These are phyloP conservation scores for Chrysanthemum makinoi DNA, from an alignment of 129 eudicot genomes.

Conservation along the genomic window DNA sequence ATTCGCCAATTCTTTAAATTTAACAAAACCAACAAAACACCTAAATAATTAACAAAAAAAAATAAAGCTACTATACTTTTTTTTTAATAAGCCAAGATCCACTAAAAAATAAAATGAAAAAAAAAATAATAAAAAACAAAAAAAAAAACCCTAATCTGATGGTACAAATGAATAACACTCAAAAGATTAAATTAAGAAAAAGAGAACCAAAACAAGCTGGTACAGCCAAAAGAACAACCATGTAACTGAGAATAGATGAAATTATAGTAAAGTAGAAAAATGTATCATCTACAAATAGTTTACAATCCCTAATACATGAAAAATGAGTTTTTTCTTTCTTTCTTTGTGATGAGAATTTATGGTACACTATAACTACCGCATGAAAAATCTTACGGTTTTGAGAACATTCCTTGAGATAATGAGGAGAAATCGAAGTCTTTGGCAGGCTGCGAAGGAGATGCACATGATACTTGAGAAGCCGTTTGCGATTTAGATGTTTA, in stretches of 20 bases:
- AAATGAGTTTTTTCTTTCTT: slow-evolving; percentile 20
- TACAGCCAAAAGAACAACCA: slow-evolving; percentile 17
- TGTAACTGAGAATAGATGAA: slow-evolving; percentile 23
- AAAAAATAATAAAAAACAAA: too few relatives aligned
- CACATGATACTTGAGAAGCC: slow-evolving; percentile 47
- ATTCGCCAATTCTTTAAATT: too few relatives aligned
- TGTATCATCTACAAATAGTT: slow-evolving; percentile 55
- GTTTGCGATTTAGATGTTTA: slow-evolving; percentile 45
- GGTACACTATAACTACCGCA: slow-evolving; percentile 32
- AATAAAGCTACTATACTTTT: too few relatives aligned
- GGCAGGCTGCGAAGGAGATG: slow-evolving; percentile 52
- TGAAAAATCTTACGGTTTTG: slow-evolving; percentile 50
- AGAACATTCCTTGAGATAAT: slow-evolving; percentile 84
- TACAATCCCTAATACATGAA: slow-evolving; percentile 45
- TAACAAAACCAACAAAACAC: too few relatives aligned
- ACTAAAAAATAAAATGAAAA: too few relatives aligned
- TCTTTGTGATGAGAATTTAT: slow-evolving; percentile 29
- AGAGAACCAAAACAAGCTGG: too few relatives aligned
- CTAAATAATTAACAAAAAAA: too few relatives aligned
- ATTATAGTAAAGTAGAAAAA: slow-evolving; percentile 26
- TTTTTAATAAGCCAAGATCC: too few relatives aligned
- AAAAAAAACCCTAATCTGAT: too few relatives aligned
- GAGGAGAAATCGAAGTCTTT: slow-evolving; percentile 91
- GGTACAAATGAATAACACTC: too few relatives aligned
- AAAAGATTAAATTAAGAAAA: too few relatives aligned